phyloP scores from a whole-genome alignment of 768 basidiomycete genomes.

The Agaricus sinodeliciosus region DNA sequence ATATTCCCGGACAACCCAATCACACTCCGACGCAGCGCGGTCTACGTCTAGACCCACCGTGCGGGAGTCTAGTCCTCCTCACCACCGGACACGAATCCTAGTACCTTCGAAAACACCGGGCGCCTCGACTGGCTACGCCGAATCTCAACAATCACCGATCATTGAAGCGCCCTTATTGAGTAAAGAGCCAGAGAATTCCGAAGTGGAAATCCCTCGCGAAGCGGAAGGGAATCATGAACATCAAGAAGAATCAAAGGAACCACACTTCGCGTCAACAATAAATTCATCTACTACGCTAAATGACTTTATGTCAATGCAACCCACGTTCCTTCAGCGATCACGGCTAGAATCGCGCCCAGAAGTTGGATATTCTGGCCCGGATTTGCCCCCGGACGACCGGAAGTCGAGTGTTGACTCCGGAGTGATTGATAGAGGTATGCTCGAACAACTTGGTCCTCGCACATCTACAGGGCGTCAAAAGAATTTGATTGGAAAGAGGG shows the following conservation, averaged over 20 bases:
- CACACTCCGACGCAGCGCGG: conserved; percentile 27
- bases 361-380: conserved; percentile 5
- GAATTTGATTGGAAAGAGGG: neutral
- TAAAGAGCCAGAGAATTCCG: neutral
- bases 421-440: neutral
- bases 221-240: neutral
- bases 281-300: conserved; percentile 1
- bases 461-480: neutral
- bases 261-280: neutral
- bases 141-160: conserved; percentile 5
- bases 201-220: conserved; percentile 1
- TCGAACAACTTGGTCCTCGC: neutral
- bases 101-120: neutral
- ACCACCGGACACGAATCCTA: conserved; percentile 5
- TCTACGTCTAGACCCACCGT: conserved; percentile 30
- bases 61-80: conserved; percentile 3
- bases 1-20: conserved; percentile 19
- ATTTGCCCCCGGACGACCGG: conserved; percentile 1
- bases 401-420: neutral
- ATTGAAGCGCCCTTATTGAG: conserved; percentile 1
- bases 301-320: neutral
- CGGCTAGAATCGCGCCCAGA: conserved; percentile 8
- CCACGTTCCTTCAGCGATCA: conserved; percentile 3
- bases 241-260: conserved; percentile 2
- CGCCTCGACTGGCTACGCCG: neutral